Base-by-base conservation (phyloP, 331 rosid genomes). In the Stylosanthes scabra region DNA sequence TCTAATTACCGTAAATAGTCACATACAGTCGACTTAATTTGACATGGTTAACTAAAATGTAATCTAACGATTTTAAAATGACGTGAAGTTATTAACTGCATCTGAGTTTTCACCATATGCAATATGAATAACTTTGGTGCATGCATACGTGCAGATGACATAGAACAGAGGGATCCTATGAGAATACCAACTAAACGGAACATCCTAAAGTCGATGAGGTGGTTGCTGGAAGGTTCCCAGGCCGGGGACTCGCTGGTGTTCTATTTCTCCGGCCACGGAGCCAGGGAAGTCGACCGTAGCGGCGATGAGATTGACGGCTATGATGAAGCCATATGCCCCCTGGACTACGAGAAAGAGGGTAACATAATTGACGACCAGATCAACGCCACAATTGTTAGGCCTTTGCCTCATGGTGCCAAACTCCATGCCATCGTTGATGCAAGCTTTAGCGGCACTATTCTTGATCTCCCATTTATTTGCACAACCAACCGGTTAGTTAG, bases 191-290 rank as follows among this genome's bases (percentile, higher is more conserved):
- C 93, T 37, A 86, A 72, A 51, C 27, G 76, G 46, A 88, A 88
- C 80, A 88, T 88, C 46, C 59, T 40, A 66, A 78, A 29, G 75
- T 87, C 90, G 6, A 40, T 86, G 83, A 66, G 69, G 70, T 88
- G 93, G 93, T 78, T 88, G 75, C 82, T 83, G 2, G 76, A 86
- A 47, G 91, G 86, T 11, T 69, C 83, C 79, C 69, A 74, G 65
- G 40, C 84, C 40, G 87, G 91, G 44, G 94, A 89, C 70, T 89
- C 94, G 0, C 29, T 89, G 70, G 89, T 86, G 51, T 86, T 89
- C 80, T 74, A 86, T 80, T 86, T 51, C 81, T 84, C 87, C 25
- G 94, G 94, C 37, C 94, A 89, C 14, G 91, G 85, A 65, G 70
- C 86, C 9, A 62, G 64, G 65, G 72, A 66, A 73, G 71, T 7